Evolutionary conservation across 805 yeast genomes (phyloP).

Genomic region (Candida loeiensis): DNA sequence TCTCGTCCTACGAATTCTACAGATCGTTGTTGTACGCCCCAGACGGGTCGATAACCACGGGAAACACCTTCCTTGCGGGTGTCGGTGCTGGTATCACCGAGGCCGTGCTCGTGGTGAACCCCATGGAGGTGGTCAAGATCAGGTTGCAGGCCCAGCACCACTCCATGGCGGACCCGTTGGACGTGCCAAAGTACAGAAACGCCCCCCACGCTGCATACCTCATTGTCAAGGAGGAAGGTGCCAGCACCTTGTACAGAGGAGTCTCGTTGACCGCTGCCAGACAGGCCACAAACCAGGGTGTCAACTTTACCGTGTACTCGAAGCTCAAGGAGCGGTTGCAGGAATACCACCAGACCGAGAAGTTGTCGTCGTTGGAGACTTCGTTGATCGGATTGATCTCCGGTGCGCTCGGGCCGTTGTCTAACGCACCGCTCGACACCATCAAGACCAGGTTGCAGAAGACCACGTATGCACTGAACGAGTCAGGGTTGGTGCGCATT

Average conservation of each 20-base stretch:
- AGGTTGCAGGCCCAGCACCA: constrained; percentile 94
- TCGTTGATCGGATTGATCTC: constrained; percentile 85
- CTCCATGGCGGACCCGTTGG: constrained; percentile 79
- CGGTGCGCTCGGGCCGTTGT: constrained; percentile 97
- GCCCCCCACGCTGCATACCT: constrained; percentile 88
- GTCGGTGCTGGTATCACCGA: constrained; percentile 97
- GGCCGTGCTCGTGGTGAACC: constrained; percentile 91
- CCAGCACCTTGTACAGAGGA: constrained; percentile 85
- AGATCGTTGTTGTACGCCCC: constrained; percentile 62
- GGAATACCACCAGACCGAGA: constrained; percentile 52
- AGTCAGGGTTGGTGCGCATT: constrained; percentile 74
- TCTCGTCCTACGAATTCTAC: constrained; percentile 89
- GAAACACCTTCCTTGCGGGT: constrained; percentile 83
- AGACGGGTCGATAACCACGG: constrained; percentile 66
- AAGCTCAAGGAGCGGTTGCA: constrained; percentile 71
- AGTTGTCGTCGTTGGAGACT: constrained; percentile 91
- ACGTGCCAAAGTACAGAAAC: constrained; percentile 80
- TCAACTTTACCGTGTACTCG: constrained; percentile 92
- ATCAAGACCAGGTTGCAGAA: constrained; percentile 96
- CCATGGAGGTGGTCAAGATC: constrained; percentile 96
- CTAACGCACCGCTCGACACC: constrained; percentile 96
- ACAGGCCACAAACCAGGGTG: constrained; percentile 98
- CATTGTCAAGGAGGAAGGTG: constrained; percentile 87
- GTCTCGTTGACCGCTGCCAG: constrained; percentile 94
- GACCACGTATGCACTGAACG: constrained; percentile 65